Conservation (phyloP, 306 rosid genomes). For the Erythrophleum fordii region DNA sequence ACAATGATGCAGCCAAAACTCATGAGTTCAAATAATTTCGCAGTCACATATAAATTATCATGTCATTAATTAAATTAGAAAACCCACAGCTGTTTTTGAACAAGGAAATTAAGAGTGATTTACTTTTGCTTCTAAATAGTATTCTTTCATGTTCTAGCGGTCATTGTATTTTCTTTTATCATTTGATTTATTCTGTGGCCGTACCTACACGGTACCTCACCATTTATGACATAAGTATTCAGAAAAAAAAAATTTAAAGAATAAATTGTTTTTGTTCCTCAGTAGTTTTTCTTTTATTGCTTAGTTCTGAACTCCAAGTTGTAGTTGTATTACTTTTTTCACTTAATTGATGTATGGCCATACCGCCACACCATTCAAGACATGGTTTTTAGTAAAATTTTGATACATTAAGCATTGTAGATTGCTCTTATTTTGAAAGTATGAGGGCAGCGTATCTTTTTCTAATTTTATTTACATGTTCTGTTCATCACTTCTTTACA, state of each 20-base stretch:
- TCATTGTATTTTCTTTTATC: too few relatives aligned
- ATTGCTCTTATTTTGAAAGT: neutral
- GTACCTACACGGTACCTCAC: neutral
- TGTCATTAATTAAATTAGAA: constrained; percentile 1
- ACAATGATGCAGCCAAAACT: neutral
- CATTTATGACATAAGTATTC: neutral
- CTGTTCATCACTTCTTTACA: neutral
- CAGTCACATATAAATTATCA: neutral
- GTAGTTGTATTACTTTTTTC: too few relatives aligned
- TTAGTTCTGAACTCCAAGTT: too few relatives aligned
- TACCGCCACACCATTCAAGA: too few relatives aligned
- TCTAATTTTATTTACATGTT: neutral
- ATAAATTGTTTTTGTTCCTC: too few relatives aligned
- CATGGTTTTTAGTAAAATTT: neutral
- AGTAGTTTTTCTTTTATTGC: too few relatives aligned
- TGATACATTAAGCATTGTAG: neutral
- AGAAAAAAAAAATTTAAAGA: too few relatives aligned
- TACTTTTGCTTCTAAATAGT: neutral
- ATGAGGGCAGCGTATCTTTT: too few relatives aligned
- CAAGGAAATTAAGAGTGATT: neutral
- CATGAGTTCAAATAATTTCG: neutral
- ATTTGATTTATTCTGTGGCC: neutral
- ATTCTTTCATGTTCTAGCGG: neutral
- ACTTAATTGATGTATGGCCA: too few relatives aligned
- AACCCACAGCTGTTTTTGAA: neutral